Percentiles rank a stretch among this genome's conserved stretches.
Conservation (phyloP, 345 rosid genomes). For the Stellera chamaejasme region DNA sequence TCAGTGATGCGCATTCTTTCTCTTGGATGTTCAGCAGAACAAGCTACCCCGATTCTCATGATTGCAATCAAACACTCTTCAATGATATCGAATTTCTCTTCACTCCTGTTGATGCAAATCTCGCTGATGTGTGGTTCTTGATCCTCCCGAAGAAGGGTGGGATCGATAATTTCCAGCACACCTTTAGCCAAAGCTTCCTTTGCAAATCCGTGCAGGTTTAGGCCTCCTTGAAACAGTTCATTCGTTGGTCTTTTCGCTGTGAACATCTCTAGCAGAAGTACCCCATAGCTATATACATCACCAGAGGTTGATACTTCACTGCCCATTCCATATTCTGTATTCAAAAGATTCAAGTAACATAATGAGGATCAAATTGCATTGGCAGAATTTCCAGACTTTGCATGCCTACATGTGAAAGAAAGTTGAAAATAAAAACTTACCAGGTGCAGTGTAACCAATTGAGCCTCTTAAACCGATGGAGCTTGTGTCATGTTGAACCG, state of each 20-base stretch:
- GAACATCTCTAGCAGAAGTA: conserved; percentile 10
- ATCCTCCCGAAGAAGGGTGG: too few species aligned
- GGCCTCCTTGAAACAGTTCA: background rate
- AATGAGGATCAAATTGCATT: background rate
- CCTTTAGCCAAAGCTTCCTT: too few species aligned
- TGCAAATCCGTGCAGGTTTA: conserved; percentile 5
- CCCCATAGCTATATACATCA: conserved; percentile 9
- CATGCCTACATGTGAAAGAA: background rate
- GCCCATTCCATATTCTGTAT: conserved; percentile 8
- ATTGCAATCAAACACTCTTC: background rate
- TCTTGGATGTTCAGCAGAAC: background rate
- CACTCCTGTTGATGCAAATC: too few species aligned
- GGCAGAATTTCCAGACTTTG: background rate
- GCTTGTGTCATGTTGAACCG: background rate
- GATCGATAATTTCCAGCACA: too few species aligned
- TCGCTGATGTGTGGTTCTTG: too few species aligned
- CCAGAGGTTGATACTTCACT: conserved; percentile 4
- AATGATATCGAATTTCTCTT: too few species aligned
- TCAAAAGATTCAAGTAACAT: background rate
- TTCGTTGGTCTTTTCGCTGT: conserved; percentile 8
- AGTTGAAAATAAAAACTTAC: background rate
- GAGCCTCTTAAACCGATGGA: conserved; percentile 11
- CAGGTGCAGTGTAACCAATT: conserved; percentile 12
- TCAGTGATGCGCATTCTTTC: conserved; percentile 3
- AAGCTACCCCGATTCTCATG: conserved; percentile 2